Conservation (phyloP, 1,284 basidiomycete species). For the Trametes sp. region DNA sequence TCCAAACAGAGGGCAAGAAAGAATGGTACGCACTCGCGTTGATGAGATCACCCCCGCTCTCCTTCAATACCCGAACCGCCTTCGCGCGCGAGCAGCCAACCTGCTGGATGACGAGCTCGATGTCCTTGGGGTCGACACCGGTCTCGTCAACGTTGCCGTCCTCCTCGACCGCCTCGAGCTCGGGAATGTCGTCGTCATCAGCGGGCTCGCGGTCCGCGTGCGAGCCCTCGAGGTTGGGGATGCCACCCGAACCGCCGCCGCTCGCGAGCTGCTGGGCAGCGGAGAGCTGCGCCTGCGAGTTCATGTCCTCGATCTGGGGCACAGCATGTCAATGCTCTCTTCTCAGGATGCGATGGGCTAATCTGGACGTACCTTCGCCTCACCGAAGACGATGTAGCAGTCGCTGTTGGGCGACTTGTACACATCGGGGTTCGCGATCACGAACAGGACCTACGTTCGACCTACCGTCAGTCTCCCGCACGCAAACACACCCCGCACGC, state of each 20-base stretch:
- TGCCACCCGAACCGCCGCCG: slow-evolving; percentile 54
- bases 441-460: slow-evolving; percentile 79
- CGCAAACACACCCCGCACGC: neutral
- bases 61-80: slow-evolving; percentile 88
- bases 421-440: slow-evolving; percentile 93
- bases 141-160: slow-evolving; percentile 82
- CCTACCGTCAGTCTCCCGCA: neutral
- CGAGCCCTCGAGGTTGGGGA: slow-evolving; percentile 62
- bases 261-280: slow-evolving; percentile 86
- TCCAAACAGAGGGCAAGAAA: neutral
- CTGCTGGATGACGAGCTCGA: slow-evolving; percentile 94
- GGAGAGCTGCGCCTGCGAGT: slow-evolving; percentile 82
- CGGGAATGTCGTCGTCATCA: slow-evolving; percentile 82
- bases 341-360: neutral
- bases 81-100: slow-evolving; percentile 85
- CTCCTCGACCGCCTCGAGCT: slow-evolving; percentile 82
- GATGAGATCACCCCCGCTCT: slow-evolving; percentile 91
- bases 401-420: slow-evolving; percentile 98
- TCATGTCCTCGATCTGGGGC: slow-evolving; percentile 91
- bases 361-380: slow-evolving; percentile 79
- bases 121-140: slow-evolving; percentile 92
- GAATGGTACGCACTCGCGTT: slow-evolving; percentile 82
- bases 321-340: neutral
- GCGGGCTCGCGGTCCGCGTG: slow-evolving; percentile 61
- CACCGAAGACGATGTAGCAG: slow-evolving; percentile 98